Evolutionary conservation across 345 rosid genomes (phyloP).

Genomic region (Clausena lansium): DNA sequence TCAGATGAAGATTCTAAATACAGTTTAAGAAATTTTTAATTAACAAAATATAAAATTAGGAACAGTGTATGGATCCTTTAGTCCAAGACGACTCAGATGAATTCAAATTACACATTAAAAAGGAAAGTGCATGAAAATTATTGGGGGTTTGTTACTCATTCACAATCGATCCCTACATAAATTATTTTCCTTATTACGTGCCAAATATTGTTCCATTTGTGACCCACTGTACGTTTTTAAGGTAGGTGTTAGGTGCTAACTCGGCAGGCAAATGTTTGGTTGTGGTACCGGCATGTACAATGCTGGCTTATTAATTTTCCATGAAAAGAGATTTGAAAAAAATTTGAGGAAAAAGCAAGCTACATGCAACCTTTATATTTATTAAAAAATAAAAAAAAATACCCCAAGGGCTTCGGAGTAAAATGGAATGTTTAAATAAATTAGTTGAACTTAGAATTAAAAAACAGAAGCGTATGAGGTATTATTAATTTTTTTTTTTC

Average conservation of each 20-base stretch:
- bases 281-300: neutral
- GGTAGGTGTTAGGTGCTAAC: conserved; percentile 14
- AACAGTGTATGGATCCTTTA: neutral
- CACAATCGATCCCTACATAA: neutral
- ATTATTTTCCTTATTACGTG: neutral
- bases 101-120: neutral
- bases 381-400: neutral
- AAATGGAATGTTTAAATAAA: conserved; percentile 6
- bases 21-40: too few relatives aligned
- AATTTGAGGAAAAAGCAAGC: neutral
- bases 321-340: neutral
- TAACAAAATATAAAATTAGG: neutral
- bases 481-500: neutral
- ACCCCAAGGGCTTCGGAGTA: conserved; percentile 4
- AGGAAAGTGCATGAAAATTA: neutral
- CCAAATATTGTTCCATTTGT: neutral
- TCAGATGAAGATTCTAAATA: neutral
- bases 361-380: neutral
- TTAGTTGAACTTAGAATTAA: neutral
- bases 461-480: conserved; percentile 8
- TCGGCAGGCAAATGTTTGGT: conserved; percentile 6
- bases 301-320: neutral
- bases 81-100: neutral
- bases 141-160: neutral
- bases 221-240: neutral